Evolutionary conservation across 2,329 filamentous ascomycete species (phyloP), one percentile per base, ranked within the genome.

Genomic region (Chrysoporthe deuterocubensis): DNA sequence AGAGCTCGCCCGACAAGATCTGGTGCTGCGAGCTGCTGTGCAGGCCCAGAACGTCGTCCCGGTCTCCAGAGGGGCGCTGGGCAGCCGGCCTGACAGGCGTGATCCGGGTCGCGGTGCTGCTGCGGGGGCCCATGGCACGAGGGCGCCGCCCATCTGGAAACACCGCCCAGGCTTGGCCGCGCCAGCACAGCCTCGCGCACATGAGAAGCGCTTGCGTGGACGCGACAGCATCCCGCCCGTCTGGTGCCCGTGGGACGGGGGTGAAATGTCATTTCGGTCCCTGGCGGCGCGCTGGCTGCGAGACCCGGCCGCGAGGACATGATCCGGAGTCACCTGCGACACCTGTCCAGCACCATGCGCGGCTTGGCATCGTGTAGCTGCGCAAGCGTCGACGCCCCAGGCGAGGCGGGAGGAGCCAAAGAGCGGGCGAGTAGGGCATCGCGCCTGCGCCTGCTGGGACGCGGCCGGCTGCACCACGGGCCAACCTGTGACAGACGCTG

Each of bases 381-480:
- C 13, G 50, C 50, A 54, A 14, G 11, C 50, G 7, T 54, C 50
- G 34, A 8, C n/a, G n/a, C 26, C 26, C 26, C 26, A 26, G 26
- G 26, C 26, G 26, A 26, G 26, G 26, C 26, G 26, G 26, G 26
- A 26, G 26, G 26, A 26, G 26, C 26, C 26, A 54, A 56, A 34
- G 11, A 56, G 16, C 0, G n/a, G 16, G 3, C 13, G 32, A 54
- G 4, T 26, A 52, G 14, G 21, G 14, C 50, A 54, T 54, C 26
- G 26, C 11, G 21, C 50, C 3, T 18, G 54, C 54, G 54, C 34
- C 54, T 57, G 34, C 54, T 57, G 54, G 32, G 9, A 57, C 54
- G n/a, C 16, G 16, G 34, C 34, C 32, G 9, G 34, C 54, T 57
- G 54, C 54, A 57, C 54, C 54, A 57, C 40, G 54, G 54, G n/a